phyloP scores from a whole-genome alignment of 305 asterid species.

The Salvia sclarea region DNA sequence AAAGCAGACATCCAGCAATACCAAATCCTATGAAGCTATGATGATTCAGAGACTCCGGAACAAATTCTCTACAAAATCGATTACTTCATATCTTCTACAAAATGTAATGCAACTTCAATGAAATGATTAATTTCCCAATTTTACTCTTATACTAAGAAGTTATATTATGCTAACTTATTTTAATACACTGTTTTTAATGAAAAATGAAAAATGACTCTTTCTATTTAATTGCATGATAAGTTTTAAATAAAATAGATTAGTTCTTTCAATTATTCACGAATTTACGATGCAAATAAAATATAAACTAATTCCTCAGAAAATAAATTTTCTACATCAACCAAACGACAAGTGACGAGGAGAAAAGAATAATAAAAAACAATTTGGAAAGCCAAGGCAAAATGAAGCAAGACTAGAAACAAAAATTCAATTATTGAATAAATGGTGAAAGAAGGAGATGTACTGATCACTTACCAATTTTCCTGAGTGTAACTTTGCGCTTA shows the following conservation, averaged over 20 bases:
- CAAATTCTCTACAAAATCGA: background rate
- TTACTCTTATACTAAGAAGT: background rate
- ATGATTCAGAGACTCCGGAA: background rate
- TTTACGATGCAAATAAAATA: background rate
- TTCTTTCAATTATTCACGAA: background rate
- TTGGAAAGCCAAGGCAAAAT: background rate
- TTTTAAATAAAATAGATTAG: background rate
- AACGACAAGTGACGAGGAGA: background rate
- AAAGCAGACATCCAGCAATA: background rate
- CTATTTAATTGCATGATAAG: background rate
- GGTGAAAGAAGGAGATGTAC: background rate
- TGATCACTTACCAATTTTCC: conserved; percentile 57
- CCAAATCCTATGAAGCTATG: background rate
- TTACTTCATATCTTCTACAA: background rate
- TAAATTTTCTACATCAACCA: background rate
- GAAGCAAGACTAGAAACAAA: background rate
- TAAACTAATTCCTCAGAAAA: background rate
- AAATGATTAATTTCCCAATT: background rate
- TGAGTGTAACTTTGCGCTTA: conserved; percentile 76
- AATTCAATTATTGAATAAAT: background rate
- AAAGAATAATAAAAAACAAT: background rate
- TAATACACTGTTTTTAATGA: background rate
- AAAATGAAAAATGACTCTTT: background rate
- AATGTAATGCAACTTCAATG: background rate
- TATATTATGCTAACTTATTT: background rate